Conservation (phyloP, 495 filamentous ascomycete species). For the Trichoderma erinaceum region DNA sequence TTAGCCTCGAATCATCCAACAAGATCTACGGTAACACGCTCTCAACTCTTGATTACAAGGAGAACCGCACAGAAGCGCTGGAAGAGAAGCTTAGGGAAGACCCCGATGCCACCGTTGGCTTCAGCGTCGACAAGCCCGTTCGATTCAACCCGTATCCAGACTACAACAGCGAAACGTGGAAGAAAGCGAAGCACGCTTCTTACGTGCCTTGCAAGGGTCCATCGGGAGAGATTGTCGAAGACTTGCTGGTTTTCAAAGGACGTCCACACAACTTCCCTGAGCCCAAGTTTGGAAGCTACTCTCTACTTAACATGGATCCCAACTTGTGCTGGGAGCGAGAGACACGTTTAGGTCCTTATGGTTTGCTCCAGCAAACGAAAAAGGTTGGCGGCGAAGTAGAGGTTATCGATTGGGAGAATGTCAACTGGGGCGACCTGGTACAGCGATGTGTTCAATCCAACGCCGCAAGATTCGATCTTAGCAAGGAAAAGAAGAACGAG, state of each 20-base stretch:
- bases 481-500: slow-evolving; percentile 26
- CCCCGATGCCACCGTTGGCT: slow-evolving; percentile 21
- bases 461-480: slow-evolving; percentile 47
- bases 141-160: slow-evolving; percentile 46
- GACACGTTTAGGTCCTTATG: slow-evolving; percentile 78
- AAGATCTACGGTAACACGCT: slow-evolving; percentile 44
- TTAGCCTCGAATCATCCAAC: not conserved
- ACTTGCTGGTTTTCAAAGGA: slow-evolving; percentile 49
- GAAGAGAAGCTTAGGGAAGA: slow-evolving; percentile 25
- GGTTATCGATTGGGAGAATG: slow-evolving; percentile 55
- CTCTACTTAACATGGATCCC: slow-evolving; percentile 62
- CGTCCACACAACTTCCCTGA: slow-evolving; percentile 66
- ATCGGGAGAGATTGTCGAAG: slow-evolving; percentile 25
- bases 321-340: slow-evolving; percentile 90
- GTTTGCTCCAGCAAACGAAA: slow-evolving; percentile 44
- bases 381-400: slow-evolving; percentile 27
- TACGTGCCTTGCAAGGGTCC: slow-evolving; percentile 36
- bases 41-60: slow-evolving; percentile 30
- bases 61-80: slow-evolving; percentile 22
- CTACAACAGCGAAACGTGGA: slow-evolving; percentile 36
- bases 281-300: slow-evolving; percentile 71
- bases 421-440: slow-evolving; percentile 69
- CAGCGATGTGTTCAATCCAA: slow-evolving; percentile 57
- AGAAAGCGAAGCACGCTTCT: slow-evolving; percentile 22
- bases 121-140: slow-evolving; percentile 29